Evolutionary conservation across 2,329 filamentous ascomycete species (phyloP).

Genomic region (Calonectria montana): DNA sequence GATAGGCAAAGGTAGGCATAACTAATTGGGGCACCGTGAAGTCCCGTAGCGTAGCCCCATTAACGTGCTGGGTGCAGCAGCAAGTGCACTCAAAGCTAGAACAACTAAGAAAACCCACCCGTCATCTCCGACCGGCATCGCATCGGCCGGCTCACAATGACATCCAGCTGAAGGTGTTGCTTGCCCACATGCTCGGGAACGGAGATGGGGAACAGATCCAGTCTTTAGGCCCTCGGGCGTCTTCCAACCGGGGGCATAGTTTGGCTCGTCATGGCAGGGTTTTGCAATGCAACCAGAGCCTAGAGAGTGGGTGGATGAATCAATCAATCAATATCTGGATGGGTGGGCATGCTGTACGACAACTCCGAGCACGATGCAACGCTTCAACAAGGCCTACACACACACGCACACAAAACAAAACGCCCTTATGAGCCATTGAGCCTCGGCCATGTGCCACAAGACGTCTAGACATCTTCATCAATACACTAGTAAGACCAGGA

Average conservation of each 20-base stretch:
- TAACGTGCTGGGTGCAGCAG: constrained; percentile 7
- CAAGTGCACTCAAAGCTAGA: constrained; percentile 8
- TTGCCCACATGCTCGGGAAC: constrained; percentile 1
- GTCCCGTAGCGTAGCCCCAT: constrained; percentile 31
- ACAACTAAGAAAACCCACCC: constrained; percentile 23
- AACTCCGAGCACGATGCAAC: constrained; percentile 11
- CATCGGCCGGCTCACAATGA: constrained; percentile 8
- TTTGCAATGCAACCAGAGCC: constrained; percentile 4
- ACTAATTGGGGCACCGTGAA: constrained; percentile 26
- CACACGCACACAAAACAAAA: not conserved
- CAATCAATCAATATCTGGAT: not conserved
- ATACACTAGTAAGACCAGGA: not conserved
- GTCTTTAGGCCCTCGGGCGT: constrained; percentile 5
- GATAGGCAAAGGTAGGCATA: not conserved
- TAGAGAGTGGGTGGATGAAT: not conserved
- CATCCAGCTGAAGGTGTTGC: not conserved
- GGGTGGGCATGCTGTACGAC: not conserved
- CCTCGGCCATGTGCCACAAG: constrained; percentile 11
- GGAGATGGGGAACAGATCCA: constrained; percentile 13
- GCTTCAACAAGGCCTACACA: not conserved
- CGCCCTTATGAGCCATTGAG: constrained; percentile 8
- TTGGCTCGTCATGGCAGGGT: constrained; percentile 3
- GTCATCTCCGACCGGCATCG: constrained; percentile 40
- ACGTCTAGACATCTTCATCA: not conserved
- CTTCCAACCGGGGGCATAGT: not conserved